Conservation (phyloP, 2,329 filamentous ascomycete species). For the Chlorencoelia australis region DNA sequence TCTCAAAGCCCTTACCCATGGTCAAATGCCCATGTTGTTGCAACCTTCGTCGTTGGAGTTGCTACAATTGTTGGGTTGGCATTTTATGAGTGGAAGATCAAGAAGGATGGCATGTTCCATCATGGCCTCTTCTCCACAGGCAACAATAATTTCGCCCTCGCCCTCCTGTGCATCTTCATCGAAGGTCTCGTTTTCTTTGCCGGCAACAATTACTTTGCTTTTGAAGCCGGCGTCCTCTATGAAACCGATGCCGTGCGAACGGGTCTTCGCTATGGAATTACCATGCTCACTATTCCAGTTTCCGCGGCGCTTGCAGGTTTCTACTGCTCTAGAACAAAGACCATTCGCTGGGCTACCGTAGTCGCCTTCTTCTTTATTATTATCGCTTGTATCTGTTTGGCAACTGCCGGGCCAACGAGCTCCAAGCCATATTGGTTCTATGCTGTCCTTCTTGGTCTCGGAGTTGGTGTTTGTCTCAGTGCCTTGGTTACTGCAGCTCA, state of each 20-base stretch:
- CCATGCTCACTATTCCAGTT: not conserved
- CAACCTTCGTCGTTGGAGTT: slow-evolving; percentile 29
- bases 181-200: slow-evolving; percentile 32
- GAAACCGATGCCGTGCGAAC: slow-evolving; percentile 16
- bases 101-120: slow-evolving; percentile 32
- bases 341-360: slow-evolving; percentile 25
- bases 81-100: slow-evolving; percentile 27
- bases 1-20: slow-evolving; percentile 32
- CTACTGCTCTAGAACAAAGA: slow-evolving; percentile 22
- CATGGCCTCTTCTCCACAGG: slow-evolving; percentile 28
- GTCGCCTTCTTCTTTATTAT: slow-evolving; percentile 25
- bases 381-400: slow-evolving; percentile 29
- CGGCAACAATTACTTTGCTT: slow-evolving; percentile 32
- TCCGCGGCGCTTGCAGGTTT: not conserved
- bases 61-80: slow-evolving; percentile 16
- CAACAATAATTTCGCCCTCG: slow-evolving; percentile 29
- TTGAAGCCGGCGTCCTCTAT: slow-evolving; percentile 29
- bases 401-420: slow-evolving; percentile 23
- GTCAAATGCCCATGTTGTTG: slow-evolving; percentile 28
- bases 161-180: slow-evolving; percentile 26
- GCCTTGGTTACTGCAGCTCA: slow-evolving; percentile 31
- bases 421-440: slow-evolving; percentile 29
- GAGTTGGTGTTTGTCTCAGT: slow-evolving; percentile 28
- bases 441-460: slow-evolving; percentile 29
- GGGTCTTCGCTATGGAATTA: not conserved